These are phyloP conservation scores for Herpetomonas samuelpessoai DNA, from an alignment of 208 protist species.

Conservation along the genomic window DNA sequence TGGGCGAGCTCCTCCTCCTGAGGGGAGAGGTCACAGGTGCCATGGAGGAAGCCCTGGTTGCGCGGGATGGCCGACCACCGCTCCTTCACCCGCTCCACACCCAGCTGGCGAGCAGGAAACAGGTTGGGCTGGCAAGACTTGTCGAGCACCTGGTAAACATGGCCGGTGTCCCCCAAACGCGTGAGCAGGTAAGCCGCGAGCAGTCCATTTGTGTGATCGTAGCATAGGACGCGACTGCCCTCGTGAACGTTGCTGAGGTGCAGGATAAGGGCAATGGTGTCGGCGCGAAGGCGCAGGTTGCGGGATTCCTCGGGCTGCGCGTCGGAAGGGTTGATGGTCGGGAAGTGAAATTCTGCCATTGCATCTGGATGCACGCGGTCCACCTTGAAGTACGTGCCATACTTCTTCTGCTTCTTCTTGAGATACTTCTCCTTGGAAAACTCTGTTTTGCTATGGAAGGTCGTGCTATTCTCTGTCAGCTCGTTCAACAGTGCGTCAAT, in stretches of 20 bases:
- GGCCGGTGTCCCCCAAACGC: slow-evolving; percentile 58
- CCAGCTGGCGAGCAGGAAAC: slow-evolving; percentile 48
- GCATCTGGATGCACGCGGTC: slow-evolving; percentile 71
- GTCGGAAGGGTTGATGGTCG: slow-evolving; percentile 79
- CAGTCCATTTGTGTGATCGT: slow-evolving; percentile 83
- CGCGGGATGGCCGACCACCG: slow-evolving; percentile 85
- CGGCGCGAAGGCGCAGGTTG: slow-evolving; percentile 67
- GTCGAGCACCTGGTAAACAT: slow-evolving; percentile 82
- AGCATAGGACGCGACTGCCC: slow-evolving; percentile 70
- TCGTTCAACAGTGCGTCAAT: slow-evolving; percentile 68
- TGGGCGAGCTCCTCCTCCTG: slow-evolving; percentile 21
- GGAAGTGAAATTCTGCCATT: slow-evolving; percentile 72
- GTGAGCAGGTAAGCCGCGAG: slow-evolving; percentile 69
- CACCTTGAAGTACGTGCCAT: slow-evolving; percentile 83
- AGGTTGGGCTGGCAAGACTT: slow-evolving; percentile 75
- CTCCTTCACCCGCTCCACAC: slow-evolving; percentile 54
- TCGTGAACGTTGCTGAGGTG: slow-evolving; percentile 83
- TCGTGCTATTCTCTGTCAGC: slow-evolving; percentile 82
- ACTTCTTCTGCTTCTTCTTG: slow-evolving; percentile 90
- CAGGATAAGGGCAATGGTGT: slow-evolving; percentile 84
- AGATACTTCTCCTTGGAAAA: slow-evolving; percentile 93
- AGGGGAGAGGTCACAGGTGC: slow-evolving; percentile 22
- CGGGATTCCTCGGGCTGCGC: slow-evolving; percentile 55
- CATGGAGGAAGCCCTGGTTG: slow-evolving; percentile 66
- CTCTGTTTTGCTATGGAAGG: slow-evolving; percentile 84